phyloP scores from a whole-genome alignment of 371 early-diverging fungal species.

The Saksenaea vasiformis region DNA sequence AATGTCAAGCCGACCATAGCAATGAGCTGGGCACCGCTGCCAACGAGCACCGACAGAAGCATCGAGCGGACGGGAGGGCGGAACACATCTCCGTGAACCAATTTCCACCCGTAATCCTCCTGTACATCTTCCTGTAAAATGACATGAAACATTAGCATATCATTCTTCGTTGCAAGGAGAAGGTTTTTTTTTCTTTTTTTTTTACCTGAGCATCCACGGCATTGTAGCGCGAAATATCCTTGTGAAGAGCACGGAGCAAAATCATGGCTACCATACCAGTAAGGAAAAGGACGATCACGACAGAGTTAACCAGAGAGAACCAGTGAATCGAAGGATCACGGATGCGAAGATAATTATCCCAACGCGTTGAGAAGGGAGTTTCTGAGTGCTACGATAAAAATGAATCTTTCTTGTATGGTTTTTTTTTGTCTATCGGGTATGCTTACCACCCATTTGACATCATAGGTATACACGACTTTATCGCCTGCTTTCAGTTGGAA shows the following conservation, averaged over 20 bases:
- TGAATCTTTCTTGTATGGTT: background rate
- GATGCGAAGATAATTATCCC: slow-evolving; percentile 87
- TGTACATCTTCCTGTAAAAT: slow-evolving; percentile 67
- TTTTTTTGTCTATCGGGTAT: background rate
- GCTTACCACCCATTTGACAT: slow-evolving; percentile 75
- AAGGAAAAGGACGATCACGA: slow-evolving; percentile 86
- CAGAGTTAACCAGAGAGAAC: slow-evolving; percentile 83
- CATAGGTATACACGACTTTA: slow-evolving; percentile 79
- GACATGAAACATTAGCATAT: background rate
- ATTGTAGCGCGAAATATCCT: slow-evolving; percentile 78
- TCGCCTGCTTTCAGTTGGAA: slow-evolving; percentile 18
- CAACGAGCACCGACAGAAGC: slow-evolving; percentile 80
- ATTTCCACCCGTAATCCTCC: slow-evolving; percentile 90
- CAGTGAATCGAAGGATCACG: slow-evolving; percentile 77
- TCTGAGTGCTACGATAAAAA: slow-evolving; percentile 36
- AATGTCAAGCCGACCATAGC: slow-evolving; percentile 77
- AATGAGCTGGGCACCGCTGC: slow-evolving; percentile 87
- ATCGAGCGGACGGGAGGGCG: slow-evolving; percentile 75
- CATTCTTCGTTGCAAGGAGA: too few species aligned
- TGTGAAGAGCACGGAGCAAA: slow-evolving; percentile 78
- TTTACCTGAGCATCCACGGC: slow-evolving; percentile 61
- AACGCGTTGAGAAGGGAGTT: slow-evolving; percentile 87
- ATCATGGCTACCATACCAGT: slow-evolving; percentile 85
- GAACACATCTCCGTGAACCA: slow-evolving; percentile 91
- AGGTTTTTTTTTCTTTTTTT: too few species aligned